phyloP scores from a whole-genome alignment of 2,329 filamentous ascomycete genomes.

The Verruconis gallopava region DNA sequence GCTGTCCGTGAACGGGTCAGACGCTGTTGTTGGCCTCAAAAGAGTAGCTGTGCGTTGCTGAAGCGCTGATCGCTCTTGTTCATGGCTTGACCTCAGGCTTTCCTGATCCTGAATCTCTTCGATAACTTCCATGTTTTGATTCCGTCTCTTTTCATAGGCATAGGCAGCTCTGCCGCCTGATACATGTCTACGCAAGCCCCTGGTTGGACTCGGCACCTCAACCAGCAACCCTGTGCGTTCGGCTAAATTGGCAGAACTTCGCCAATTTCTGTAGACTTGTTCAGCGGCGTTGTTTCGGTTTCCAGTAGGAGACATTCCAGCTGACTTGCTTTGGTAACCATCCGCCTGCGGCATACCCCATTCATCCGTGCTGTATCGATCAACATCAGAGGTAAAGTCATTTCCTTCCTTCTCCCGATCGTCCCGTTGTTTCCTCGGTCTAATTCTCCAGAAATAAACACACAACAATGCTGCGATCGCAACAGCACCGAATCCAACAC shows the following conservation, averaged over 20 bases:
- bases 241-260: conserved; percentile 14
- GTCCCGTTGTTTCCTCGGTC: conserved; percentile 27
- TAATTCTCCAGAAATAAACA: conserved; percentile 36
- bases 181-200: conserved; percentile 31
- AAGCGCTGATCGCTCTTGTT: conserved; percentile 11
- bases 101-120: conserved; percentile 48
- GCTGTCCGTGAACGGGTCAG: conserved; percentile 31
- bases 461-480: conserved; percentile 25
- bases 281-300: neutral
- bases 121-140: conserved; percentile 44
- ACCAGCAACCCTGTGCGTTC: conserved; percentile 35
- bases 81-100: conserved; percentile 19
- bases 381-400: conserved; percentile 37
- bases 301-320: neutral
- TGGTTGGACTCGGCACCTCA: conserved; percentile 35
- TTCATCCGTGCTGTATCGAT: conserved; percentile 21
- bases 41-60: conserved; percentile 11
- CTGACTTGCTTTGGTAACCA: neutral
- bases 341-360: conserved; percentile 3
- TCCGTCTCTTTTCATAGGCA: conserved; percentile 12
- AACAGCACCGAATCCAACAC: conserved; percentile 32
- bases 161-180: conserved; percentile 21
- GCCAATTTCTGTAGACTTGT: neutral
- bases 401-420: conserved; percentile 42
- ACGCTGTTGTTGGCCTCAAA: conserved; percentile 18